Evolutionary conservation across 495 filamentous ascomycete genomes (phyloP), one percentile per base, ranked within the genome.

Genomic region (Evernia prunastri): DNA sequence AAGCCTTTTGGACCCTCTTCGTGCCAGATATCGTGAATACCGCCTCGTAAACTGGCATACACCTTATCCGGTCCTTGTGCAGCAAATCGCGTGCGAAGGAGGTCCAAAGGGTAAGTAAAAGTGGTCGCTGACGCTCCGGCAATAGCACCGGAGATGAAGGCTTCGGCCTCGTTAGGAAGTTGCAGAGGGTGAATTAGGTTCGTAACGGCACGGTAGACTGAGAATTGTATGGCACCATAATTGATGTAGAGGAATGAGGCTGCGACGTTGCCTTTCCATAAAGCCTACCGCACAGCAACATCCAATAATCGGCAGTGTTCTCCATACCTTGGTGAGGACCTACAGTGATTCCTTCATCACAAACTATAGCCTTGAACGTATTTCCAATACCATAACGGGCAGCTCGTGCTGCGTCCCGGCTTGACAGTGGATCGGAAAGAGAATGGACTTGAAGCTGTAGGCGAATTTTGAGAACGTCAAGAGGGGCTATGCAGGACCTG

Each of bases 261-360:
- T 60, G 94, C 91, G 65, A 97, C 83, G 73, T 98, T 98, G 75
- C 94, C 94, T 80, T 97, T 97, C 94, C 94, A 98, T 58, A 98
- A 83, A 58, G 85, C 93, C 82, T 84, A 42, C n/a, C 17, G 17
- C 39, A 54, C n/a, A 25, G 13, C 6, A n/a, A 43, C 0, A 12
- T 4, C 39, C 29, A 53, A n/a, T 53, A 7, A 27, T 17, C 10
- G 20, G 5, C 17, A n/a, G 3, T 5, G 23, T 12, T 35, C n/a
- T 17, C 9, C 42, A 31, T 3, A 18, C n/a, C 18, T 20, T 17
- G 13, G 25, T 64, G 5, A 59, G 57, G n/a, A 72, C 77, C 42
- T 77, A 83, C 79, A 3, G 88, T 86, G 66, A 96, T 73, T 18
- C 94, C 93, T 72, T 97, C 93, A 62, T 89, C 76, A 29, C 75